phyloP scores from a whole-genome alignment of 352 stramenopile species.

The Thalassiosira mediterranea region DNA sequence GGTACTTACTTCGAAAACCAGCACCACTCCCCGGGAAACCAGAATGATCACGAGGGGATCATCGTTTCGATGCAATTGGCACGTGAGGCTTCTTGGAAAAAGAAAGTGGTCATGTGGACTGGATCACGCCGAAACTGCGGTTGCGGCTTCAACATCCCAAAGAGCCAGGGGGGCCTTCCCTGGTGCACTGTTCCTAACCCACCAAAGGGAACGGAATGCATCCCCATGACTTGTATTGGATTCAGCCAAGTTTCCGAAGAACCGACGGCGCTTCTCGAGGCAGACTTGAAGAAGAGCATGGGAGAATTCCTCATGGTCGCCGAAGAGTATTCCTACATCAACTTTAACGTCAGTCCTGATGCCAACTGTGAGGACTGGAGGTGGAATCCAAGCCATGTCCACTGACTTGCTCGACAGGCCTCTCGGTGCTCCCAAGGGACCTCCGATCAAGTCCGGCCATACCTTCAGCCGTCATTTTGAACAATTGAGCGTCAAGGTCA shows the following conservation, averaged over 20 bases:
- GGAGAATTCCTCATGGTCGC: background rate
- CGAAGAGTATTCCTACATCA: background rate
- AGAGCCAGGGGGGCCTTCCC: no score
- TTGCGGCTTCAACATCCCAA: background rate
- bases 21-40: background rate
- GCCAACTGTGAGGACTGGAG: background rate
- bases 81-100: constrained; percentile 1
- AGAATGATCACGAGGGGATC: background rate
- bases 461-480: constrained; percentile 7
- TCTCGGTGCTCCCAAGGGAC: background rate
- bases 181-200: no score
- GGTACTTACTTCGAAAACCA: background rate
- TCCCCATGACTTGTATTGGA: background rate
- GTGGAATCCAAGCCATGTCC: background rate
- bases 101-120: constrained; percentile 5
- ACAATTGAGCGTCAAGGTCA: constrained; percentile 4
- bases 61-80: constrained; percentile 1
- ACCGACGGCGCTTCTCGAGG: background rate
- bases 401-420: constrained; percentile 1
- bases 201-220: background rate
- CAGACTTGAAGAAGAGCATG: background rate
- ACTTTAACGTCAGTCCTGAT: background rate
- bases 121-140: background rate
- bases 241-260: background rate
- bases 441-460: background rate